Percentiles rank a stretch among this genome's conserved stretches.
Evolutionary conservation across 495 filamentous ascomycete species (phyloP).

Genomic region (Monascus purpureus): DNA sequence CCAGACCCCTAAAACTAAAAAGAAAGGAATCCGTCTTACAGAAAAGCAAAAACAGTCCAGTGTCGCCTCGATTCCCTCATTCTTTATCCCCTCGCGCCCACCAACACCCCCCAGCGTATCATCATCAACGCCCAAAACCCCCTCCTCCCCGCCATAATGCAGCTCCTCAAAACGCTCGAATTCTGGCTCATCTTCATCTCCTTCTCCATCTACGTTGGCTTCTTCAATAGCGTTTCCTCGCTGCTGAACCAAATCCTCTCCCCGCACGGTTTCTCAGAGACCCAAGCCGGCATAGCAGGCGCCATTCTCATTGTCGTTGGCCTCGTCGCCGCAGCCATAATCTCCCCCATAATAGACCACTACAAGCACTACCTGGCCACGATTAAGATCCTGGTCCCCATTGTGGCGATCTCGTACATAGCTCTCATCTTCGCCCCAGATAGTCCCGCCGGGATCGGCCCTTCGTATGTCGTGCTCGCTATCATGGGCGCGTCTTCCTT

Average conservation of each 20-base stretch:
- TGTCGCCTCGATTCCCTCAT: slow-evolving; percentile 57
- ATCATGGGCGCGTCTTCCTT: slow-evolving; percentile 75
- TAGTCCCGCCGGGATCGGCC: slow-evolving; percentile 51
- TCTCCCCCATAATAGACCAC: slow-evolving; percentile 69
- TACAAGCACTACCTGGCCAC: slow-evolving; percentile 64
- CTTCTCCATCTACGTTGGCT: slow-evolving; percentile 73
- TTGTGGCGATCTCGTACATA: slow-evolving; percentile 61
- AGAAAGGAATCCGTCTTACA: slow-evolving; percentile 2
- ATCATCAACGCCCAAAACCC: slow-evolving; percentile 32
- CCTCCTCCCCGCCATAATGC: slow-evolving; percentile 27
- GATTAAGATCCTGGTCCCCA: slow-evolving; percentile 62
- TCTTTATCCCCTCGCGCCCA: slow-evolving; percentile 70
- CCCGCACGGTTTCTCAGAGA: slow-evolving; percentile 68
- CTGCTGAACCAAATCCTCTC: slow-evolving; percentile 81
- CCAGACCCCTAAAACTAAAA: no score
- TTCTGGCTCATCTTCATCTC: slow-evolving; percentile 67
- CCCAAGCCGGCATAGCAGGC: slow-evolving; percentile 77
- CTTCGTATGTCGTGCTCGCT: slow-evolving; percentile 47
- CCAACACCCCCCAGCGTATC: slow-evolving; percentile 57
- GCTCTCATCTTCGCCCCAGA: slow-evolving; percentile 67
- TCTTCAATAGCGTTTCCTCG: slow-evolving; percentile 86
- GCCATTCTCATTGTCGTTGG: slow-evolving; percentile 84
- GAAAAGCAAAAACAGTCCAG: slow-evolving; percentile 40
- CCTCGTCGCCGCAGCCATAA: slow-evolving; percentile 58
- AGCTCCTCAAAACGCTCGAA: slow-evolving; percentile 41